A percentile compares a stretch with the other conserved stretches of the same genome.
Evolutionary conservation across 139 green algal genomes (phyloP).

Genomic region (Chlamydomonas sphaeroides): DNA sequence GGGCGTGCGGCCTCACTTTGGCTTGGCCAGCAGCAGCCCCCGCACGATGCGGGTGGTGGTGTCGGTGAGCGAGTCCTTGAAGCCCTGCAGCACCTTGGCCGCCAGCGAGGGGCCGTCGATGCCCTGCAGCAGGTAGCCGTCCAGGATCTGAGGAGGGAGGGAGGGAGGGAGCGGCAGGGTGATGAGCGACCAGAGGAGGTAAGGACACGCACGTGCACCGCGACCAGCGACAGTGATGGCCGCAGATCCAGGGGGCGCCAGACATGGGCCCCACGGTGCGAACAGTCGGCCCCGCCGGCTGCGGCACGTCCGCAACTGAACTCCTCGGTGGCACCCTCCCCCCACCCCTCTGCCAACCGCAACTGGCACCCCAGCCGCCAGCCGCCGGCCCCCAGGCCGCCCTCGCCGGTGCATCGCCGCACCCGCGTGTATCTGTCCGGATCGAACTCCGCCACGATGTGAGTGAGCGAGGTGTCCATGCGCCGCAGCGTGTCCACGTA

Average conservation of each 20-base stretch:
- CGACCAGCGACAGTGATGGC: too few species aligned
- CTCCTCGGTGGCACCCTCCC: too few species aligned
- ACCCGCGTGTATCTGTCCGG: constrained; percentile 68
- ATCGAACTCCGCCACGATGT: constrained; percentile 58
- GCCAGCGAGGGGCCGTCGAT: constrained; percentile 42
- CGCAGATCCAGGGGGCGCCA: too few species aligned
- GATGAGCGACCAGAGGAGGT: too few species aligned
- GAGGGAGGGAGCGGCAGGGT: background rate
- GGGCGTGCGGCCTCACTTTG: too few species aligned
- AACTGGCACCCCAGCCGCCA: background rate
- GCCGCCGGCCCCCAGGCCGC: background rate
- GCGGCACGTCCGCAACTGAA: too few species aligned
- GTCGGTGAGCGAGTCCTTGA: constrained; percentile 57
- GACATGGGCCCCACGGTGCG: too few species aligned
- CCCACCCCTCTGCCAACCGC: too few species aligned
- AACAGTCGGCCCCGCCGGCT: too few species aligned
- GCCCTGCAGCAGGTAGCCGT: constrained; percentile 69
- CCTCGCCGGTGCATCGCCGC: too few species aligned
- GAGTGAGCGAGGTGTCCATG: constrained; percentile 56
- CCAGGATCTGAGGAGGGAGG: constrained; percentile 60
- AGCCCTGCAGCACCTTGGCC: constrained; percentile 58
- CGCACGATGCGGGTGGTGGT: constrained; percentile 55
- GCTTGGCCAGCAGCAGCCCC: constrained; percentile 56
- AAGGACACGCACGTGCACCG: too few species aligned
- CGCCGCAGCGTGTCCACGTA: constrained; percentile 62